Evolutionary conservation across 768 basidiomycete species (phyloP), one percentile per base, ranked within the genome.

Genomic region (Phylloporus rhodoxanthus): DNA sequence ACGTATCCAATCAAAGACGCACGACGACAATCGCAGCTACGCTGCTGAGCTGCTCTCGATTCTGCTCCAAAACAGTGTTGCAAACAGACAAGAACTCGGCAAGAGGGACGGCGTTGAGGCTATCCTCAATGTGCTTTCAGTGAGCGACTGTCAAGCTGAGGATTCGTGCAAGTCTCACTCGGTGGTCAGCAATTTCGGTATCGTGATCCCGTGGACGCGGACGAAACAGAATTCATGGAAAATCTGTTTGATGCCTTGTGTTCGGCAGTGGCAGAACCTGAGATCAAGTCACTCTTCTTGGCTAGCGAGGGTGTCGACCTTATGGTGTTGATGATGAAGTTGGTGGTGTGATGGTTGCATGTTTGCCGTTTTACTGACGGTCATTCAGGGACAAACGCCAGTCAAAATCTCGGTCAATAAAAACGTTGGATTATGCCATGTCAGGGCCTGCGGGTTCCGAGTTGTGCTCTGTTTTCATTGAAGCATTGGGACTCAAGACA

Each of bases 301-400:
- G 80, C 83, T 9, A 85, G 85, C 17, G 96, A 99, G 67, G 96
- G 96, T 2, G 82, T 92, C 13, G 96, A 99, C 59, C 77, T 99
- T 29, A 97, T 98, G 93, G 79, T 96, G n/a, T 74, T 98, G 55
- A 87, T 96, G 79, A 93, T 97, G 87, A 95, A 87, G 92, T 94
- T 57, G 39, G 82, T 70, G 25, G 29, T 33, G n/a, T 47, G 30
- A 40, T 19, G 21, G 6, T 23, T 26, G 21, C 5, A 14, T 57
- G 8, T 58, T 8, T 15, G 4, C 3, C 28, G 14, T 28, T 14
- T 57, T n/a, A 52, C 51, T 44, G 23, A 55, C 30, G 1, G 3
- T 28, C 17, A 26, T 42, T 28, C 60, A 93, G 92, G 68, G 87
- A 91, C 54, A 95, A 92, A 63, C 75, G 79, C 51, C 79, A 91